Evolutionary conservation across 169 alveolate genomes (phyloP).

Genomic region (Cryptosporidium meleagridis): DNA sequence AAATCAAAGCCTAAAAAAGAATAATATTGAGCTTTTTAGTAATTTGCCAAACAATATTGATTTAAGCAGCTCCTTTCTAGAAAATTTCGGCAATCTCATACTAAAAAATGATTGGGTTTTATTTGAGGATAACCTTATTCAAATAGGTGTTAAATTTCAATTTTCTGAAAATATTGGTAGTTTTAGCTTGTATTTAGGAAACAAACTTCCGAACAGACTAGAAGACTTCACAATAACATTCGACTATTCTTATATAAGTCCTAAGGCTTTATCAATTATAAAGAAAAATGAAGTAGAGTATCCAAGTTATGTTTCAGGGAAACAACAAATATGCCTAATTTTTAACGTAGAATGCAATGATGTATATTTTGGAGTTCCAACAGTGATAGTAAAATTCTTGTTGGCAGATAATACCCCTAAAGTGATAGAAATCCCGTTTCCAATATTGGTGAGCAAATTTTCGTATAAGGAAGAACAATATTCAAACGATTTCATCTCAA

Average conservation of each 20-base stretch:
- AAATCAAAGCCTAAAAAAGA: neutral
- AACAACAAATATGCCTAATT: conserved; percentile 43
- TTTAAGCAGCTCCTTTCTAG: neutral
- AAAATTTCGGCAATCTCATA: conserved; percentile 25
- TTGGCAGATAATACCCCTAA: conserved; percentile 27
- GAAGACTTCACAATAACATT: conserved; percentile 30
- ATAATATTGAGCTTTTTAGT: neutral
- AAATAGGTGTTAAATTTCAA: conserved; percentile 24
- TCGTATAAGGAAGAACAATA: neutral
- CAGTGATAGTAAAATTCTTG: conserved; percentile 2
- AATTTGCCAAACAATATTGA: neutral
- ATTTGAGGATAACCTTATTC: conserved; percentile 59
- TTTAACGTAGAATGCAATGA: conserved; percentile 24
- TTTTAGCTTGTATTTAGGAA: conserved; percentile 33
- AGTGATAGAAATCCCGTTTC: conserved; percentile 19
- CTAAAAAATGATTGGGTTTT: conserved; percentile 49
- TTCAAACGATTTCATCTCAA: neutral
- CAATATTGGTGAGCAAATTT: conserved; percentile 54
- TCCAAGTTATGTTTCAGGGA: conserved; percentile 32
- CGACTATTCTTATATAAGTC: neutral
- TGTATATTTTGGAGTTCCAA: conserved; percentile 49
- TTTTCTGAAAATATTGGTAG: conserved; percentile 7
- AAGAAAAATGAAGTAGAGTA: neutral
- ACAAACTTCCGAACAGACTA: conserved; percentile 37
- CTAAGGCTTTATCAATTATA: neutral